Base-by-base conservation (phyloP, 305 asterid species). In the Rubia peregrina region DNA sequence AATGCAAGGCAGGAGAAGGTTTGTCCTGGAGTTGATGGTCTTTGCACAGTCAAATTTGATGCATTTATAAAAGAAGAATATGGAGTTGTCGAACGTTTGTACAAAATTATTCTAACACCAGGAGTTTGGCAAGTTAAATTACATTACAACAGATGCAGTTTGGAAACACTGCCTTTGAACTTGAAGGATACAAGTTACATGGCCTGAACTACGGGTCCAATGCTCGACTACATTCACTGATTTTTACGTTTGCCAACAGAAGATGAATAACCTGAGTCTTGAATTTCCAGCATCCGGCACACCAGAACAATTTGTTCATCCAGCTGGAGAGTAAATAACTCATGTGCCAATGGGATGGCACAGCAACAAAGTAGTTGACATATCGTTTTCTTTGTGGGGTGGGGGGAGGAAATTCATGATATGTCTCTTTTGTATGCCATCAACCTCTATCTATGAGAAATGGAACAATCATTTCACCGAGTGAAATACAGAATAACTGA, bases 281-380 rank as follows among this genome's bases (percentile, higher is more conserved):
- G 41, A 19, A 26, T 26, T 6, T 71, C 14, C 12, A 63, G 59
- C n/a, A 64, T 33, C 42, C 61, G 71, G 67, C 48, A 56, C 49
- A 62, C 64, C 75, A n/a, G 68, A 42, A 8, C 22, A 0, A 55
- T 19, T 9, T 3, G 24, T 53, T 66, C 49, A 71, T 71, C 83
- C 73, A 80, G 77, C 79, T 70, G 82, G 71, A 78, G 22, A 71
- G 61, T 64, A 68, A 80, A 69, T 49, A 68, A 53, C 69, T 75
- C 80, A 68, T 73, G 76, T 72, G 75, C 71, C 73, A 77, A 67
- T 67, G 71, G 73, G 66, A 72, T 67, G 77, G 81, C 49, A 74
- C 64, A 76, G 63, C 74, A 73, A 70, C 49, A 24, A 55, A 55
- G 79, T 78, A 53, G 82, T 75, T 77, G n/a, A n/a, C n/a, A n/a